Percentiles rank a stretch among this genome's conserved stretches.
Conservation (phyloP, 305 asterid species). For the Ilex paraguariensis region DNA sequence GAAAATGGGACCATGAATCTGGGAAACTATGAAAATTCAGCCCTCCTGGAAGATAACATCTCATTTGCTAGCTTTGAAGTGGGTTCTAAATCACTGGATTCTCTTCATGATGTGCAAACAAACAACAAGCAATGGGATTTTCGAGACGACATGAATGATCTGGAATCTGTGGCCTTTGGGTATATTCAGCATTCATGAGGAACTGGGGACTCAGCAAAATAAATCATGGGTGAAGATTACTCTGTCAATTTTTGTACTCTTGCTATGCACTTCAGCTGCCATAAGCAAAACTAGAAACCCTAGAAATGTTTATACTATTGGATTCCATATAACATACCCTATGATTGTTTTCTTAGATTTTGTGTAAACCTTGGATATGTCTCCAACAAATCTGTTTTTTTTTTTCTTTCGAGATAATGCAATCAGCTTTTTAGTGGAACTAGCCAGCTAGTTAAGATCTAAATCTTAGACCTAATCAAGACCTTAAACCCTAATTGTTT, state of each 20-base stretch:
- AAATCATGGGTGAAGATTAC: slow-evolving; percentile 14
- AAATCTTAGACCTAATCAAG: too few relatives aligned
- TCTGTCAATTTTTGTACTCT: slow-evolving; percentile 9
- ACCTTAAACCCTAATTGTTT: too few relatives aligned
- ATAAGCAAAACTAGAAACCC: slow-evolving; percentile 81
- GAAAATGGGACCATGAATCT: slow-evolving; percentile 20
- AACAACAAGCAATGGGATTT: slow-evolving; percentile 33
- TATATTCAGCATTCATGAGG: slow-evolving; percentile 41
- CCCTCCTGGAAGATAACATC: slow-evolving; percentile 32
- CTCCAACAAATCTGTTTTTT: slow-evolving; percentile 4
- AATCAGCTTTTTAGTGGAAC: too few relatives aligned
- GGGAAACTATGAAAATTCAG: slow-evolving; percentile 26
- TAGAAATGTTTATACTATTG: slow-evolving; percentile 31
- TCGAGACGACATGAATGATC: slow-evolving; percentile 58
- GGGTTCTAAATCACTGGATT: slow-evolving; percentile 38
- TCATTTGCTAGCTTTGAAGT: slow-evolving; percentile 41
- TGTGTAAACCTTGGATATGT: slow-evolving; percentile 33
- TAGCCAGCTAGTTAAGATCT: too few relatives aligned
- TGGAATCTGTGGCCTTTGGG: slow-evolving; percentile 70
- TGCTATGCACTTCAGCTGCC: slow-evolving; percentile 12
- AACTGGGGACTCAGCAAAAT: background rate
- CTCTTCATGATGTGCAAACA: slow-evolving; percentile 43
- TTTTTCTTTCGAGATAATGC: background rate
- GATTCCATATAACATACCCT: slow-evolving; percentile 27
- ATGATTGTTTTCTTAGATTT: slow-evolving; percentile 38